Evolutionary conservation across 306 rosid genomes (phyloP).

Genomic region (Rubus idaeus): DNA sequence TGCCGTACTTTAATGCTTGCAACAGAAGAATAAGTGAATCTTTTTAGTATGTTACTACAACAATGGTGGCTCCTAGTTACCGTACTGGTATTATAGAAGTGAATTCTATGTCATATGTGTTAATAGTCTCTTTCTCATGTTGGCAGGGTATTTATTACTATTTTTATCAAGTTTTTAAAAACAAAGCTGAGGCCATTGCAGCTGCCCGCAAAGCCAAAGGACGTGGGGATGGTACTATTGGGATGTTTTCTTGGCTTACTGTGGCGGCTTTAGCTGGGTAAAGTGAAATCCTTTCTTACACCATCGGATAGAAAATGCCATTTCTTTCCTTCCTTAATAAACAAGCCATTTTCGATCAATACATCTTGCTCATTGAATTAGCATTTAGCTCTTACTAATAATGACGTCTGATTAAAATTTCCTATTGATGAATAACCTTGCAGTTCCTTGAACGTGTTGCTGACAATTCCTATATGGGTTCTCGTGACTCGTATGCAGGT

Average conservation of each 20-base stretch:
- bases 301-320: background rate
- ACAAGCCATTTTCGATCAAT: background rate
- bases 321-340: background rate
- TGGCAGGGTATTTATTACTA: slow-evolving; percentile 81
- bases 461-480: slow-evolving; percentile 84
- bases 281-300: background rate
- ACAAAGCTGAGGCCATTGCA: slow-evolving; percentile 77
- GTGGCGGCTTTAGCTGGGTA: slow-evolving; percentile 92
- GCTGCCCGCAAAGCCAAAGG: slow-evolving; percentile 61
- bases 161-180: slow-evolving; percentile 81
- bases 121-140: slow-evolving; percentile 11
- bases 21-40: background rate
- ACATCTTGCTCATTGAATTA: background rate
- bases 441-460: slow-evolving; percentile 79
- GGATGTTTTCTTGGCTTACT: slow-evolving; percentile 79
- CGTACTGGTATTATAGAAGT: background rate
- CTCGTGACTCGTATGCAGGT: slow-evolving; percentile 97
- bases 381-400: slow-evolving; percentile 7
- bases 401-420: slow-evolving; percentile 5
- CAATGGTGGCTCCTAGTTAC: background rate
- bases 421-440: slow-evolving; percentile 26
- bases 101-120: background rate
- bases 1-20: background rate
- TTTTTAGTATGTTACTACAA: background rate
- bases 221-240: slow-evolving; percentile 77